Evolutionary conservation across 1,139 yeast species (phyloP).

Genomic region (Debaryomyces singareniensis): DNA sequence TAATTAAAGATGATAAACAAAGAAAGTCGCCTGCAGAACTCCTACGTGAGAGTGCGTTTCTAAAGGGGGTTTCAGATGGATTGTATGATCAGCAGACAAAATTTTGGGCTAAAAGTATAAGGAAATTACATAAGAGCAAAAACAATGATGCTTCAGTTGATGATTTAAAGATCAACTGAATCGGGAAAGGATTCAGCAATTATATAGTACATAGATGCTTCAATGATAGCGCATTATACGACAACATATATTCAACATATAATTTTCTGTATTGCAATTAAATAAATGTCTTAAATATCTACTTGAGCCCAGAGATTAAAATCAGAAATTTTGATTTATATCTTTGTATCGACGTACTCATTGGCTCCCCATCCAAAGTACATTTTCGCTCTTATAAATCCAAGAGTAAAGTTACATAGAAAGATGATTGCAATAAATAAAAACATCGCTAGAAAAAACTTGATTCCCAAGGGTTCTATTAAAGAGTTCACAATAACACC

Average conservation of each 20-base stretch:
- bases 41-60: conserved; percentile 35
- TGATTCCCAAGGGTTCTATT: conserved; percentile 57
- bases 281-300: too few species aligned
- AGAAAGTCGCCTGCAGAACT: conserved; percentile 62
- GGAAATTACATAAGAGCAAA: conserved; percentile 25
- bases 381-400: conserved; percentile 39
- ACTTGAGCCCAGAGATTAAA: too few species aligned
- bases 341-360: too few species aligned
- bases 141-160: conserved; percentile 4
- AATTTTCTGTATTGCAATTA: too few species aligned
- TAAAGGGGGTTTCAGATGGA: conserved; percentile 36
- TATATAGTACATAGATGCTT: too few species aligned
- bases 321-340: too few species aligned
- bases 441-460: conserved; percentile 42
- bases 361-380: conserved; percentile 27
- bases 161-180: too few species aligned
- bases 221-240: too few species aligned
- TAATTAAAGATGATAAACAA: conserved; percentile 56
- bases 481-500: conserved; percentile 59
- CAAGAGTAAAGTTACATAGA: conserved; percentile 37
- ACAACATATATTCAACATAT: too few species aligned
- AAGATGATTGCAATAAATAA: conserved; percentile 22
- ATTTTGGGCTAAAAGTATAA: conserved; percentile 44
- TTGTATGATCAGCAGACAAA: conserved; percentile 37
- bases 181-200: too few species aligned